Evolutionary conservation across 805 yeast genomes (phyloP).

Genomic region (Wickerhamomyces silvicola): DNA sequence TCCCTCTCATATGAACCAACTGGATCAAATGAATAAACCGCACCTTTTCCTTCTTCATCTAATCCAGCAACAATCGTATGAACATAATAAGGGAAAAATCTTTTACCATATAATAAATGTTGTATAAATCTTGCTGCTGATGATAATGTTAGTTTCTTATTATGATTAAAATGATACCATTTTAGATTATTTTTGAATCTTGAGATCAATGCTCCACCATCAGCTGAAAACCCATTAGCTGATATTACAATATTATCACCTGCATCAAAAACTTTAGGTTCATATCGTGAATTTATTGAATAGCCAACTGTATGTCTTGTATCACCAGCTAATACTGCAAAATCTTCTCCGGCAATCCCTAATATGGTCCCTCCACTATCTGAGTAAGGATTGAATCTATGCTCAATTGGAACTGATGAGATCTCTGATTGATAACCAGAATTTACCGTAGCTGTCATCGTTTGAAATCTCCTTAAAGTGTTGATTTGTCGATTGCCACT

Average conservation of each 20-base stretch:
- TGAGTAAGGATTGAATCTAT: conserved; percentile 85
- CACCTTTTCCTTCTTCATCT: conserved; percentile 82
- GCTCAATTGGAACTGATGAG: conserved; percentile 68
- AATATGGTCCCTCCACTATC: conserved; percentile 96
- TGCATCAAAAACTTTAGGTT: conserved; percentile 80
- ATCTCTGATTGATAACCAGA: conserved; percentile 60
- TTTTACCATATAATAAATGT: conserved; percentile 83
- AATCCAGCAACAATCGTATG: conserved; percentile 93
- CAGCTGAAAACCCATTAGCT: conserved; percentile 96
- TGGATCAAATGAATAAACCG: conserved; percentile 94
- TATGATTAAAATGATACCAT: conserved; percentile 92
- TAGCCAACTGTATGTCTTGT: conserved; percentile 96
- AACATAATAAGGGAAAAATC: conserved; percentile 95
- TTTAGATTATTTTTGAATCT: conserved; percentile 58
- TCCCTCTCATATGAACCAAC: conserved; percentile 97
- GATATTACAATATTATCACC: conserved; percentile 85
- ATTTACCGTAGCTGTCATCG: conserved; percentile 47
- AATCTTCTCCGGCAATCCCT: conserved; percentile 97
- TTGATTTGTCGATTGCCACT: too few relatives aligned
- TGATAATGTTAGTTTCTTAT: conserved; percentile 57
- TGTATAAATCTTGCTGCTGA: conserved; percentile 89
- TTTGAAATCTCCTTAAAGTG: too few relatives aligned
- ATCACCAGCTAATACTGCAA: conserved; percentile 95
- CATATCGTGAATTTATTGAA: conserved; percentile 86
- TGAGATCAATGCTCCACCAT: conserved; percentile 78